Base-by-base conservation (phyloP, 2,329 filamentous ascomycete genomes). In the Sclerotinia minor region DNA sequence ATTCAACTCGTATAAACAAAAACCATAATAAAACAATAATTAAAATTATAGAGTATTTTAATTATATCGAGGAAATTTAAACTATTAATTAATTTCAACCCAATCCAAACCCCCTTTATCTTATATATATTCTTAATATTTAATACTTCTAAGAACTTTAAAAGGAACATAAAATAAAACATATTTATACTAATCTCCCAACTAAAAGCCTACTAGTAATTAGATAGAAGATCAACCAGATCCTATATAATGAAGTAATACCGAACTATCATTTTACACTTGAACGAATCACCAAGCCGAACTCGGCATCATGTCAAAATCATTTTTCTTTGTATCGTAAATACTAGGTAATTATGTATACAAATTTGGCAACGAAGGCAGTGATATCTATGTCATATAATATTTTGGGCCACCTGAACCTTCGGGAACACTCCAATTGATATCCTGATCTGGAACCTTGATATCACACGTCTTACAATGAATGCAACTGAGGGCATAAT, bases 401-500 rank as follows among this genome's bases (percentile, higher is more conserved):
- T 90, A 90, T 78, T 90, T 89, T 47, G 87, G 87, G 1, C 87
- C 87, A 74, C 89, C 95, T 64, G 94, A 95, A 72, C 95, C 94
- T 78, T 70, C 61, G 6, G 69, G 69, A 0, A 64, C 64, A 26
- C 58, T 65, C 69, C 69, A 70, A 35, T 69, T 70, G 80, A 99
- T 98, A 77, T 98, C 95, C 70, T 99, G 95, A 71, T 89, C 87
- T 9, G 95, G 95, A 21, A 92, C 94, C 82, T 99, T 99, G 82
- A 99, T 99, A 79, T 99, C 95, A 79, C 95, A 99, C 19, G 95
- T 99, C 85, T 99, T 99, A 85, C 95, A 99, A 81, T 99, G 95
- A 72, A 99, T 96, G 79, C 95, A 99, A 81, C 94, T 97, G 73
- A 74, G 24, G 81, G 5, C n/a, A 68, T 15, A 65, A 69, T 64